Evolutionary conservation across 345 rosid species (phyloP).

Genomic region (Orychophragmus violaceus): DNA sequence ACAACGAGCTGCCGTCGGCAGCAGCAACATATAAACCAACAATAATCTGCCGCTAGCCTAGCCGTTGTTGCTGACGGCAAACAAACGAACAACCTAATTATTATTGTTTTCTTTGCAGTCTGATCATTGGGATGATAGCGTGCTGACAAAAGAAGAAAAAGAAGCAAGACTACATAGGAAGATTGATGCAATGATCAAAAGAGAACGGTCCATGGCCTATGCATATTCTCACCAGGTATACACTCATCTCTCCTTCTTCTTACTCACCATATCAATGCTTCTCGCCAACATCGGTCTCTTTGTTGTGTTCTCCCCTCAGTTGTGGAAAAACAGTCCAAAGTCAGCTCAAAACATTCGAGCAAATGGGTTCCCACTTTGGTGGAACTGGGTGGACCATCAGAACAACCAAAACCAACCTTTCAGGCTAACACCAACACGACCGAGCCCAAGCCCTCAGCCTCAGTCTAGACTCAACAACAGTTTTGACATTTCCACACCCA

Average conservation of each 20-base stretch:
- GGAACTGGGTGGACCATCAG: slow-evolving; percentile 84
- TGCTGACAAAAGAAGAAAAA: slow-evolving; percentile 67
- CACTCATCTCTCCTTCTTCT: not conserved
- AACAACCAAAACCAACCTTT: slow-evolving; percentile 38
- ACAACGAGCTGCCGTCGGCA: too few relatives aligned
- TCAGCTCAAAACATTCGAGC: slow-evolving; percentile 53
- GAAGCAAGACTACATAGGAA: slow-evolving; percentile 71
- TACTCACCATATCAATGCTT: not conserved
- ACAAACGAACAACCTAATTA: too few relatives aligned
- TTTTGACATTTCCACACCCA: slow-evolving; percentile 65
- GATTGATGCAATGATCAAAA: slow-evolving; percentile 72
- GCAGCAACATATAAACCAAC: too few relatives aligned
- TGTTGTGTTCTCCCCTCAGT: slow-evolving; percentile 22
- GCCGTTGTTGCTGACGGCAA: too few relatives aligned
- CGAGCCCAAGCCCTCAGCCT: slow-evolving; percentile 47
- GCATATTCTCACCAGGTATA: slow-evolving; percentile 89
- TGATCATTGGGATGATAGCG: slow-evolving; percentile 84
- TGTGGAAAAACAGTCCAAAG: slow-evolving; percentile 55
- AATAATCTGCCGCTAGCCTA: too few relatives aligned
- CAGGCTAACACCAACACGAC: slow-evolving; percentile 32
- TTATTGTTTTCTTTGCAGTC: slow-evolving; percentile 34
- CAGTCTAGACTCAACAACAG: slow-evolving; percentile 41
- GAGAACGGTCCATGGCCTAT: slow-evolving; percentile 89
- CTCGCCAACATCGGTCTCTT: not conserved
- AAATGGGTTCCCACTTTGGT: slow-evolving; percentile 86